Conservation (phyloP, 1,284 basidiomycete species). For the Apiotrichum brassicae region DNA sequence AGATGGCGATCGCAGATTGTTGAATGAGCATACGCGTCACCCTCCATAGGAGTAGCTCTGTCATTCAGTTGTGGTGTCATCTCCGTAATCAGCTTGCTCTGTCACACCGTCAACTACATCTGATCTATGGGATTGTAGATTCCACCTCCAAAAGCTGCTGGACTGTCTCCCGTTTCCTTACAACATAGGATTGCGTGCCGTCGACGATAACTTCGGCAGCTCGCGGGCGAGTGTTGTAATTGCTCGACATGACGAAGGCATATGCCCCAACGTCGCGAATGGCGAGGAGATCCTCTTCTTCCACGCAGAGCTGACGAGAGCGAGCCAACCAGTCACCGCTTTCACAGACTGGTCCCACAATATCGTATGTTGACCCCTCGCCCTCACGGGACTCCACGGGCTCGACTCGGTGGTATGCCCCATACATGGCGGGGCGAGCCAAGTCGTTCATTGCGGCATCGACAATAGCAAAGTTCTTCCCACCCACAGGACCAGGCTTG, state of each 20-base stretch:
- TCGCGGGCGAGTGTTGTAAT: conserved; percentile 12
- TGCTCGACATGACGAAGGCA: conserved; percentile 4
- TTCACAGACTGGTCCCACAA: conserved; percentile 13
- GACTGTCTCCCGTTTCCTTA: conserved; percentile 8
- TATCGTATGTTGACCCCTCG: not conserved
- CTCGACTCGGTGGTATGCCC: conserved; percentile 6
- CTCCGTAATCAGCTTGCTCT: too few relatives aligned
- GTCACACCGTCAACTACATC: too few relatives aligned
- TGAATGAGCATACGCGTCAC: too few relatives aligned
- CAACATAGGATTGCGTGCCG: conserved; percentile 3
- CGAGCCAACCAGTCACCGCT: conserved; percentile 11
- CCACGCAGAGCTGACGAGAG: not conserved
- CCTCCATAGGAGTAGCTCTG: too few relatives aligned
- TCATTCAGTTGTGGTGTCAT: too few relatives aligned
- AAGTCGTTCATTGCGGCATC: conserved; percentile 15
- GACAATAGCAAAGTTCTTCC: conserved; percentile 12
- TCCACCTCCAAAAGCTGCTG: too few relatives aligned
- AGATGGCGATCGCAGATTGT: too few relatives aligned
- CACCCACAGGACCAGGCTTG: conserved; percentile 1
- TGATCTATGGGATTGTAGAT: too few relatives aligned
- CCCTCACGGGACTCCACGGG: not conserved
- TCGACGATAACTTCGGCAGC: conserved; percentile 8
- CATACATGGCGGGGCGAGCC: conserved; percentile 4
- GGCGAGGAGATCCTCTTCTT: conserved; percentile 5
- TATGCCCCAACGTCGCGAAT: conserved; percentile 6